Percentiles rank a stretch among this genome's conserved stretches.
Evolutionary conservation across 163 green algal species (phyloP).

Genomic region (Scenedesmus sp.): DNA sequence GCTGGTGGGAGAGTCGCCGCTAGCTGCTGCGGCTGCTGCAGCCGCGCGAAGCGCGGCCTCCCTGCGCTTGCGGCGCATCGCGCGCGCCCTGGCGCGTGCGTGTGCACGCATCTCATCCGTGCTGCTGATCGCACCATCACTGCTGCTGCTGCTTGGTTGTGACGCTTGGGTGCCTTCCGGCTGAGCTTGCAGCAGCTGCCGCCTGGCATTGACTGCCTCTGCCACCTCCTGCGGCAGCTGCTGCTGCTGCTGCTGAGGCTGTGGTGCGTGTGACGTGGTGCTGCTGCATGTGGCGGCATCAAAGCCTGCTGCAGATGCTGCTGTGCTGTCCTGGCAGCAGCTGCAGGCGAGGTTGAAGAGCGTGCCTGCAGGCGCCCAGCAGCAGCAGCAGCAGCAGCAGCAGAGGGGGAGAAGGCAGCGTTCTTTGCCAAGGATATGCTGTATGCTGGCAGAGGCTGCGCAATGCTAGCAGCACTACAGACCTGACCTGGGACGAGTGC

Average conservation of each 20-base stretch:
- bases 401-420: not conserved
- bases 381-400: not conserved
- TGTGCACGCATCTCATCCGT: not conserved
- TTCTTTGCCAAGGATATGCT: too few relatives aligned
- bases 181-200: not conserved
- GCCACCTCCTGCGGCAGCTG: not conserved
- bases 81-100: not conserved
- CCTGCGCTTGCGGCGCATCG: not conserved
- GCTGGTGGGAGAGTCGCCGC: not conserved
- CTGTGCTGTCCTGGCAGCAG: constrained; percentile 8
- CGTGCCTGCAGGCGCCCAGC: not conserved
- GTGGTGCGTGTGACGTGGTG: not conserved
- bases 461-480: too few relatives aligned
- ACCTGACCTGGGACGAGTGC: too few relatives aligned
- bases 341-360: constrained; percentile 28
- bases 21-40: not conserved
- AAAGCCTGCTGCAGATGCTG: not conserved
- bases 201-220: not conserved
- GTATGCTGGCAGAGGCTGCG: too few relatives aligned
- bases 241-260: not conserved
- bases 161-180: not conserved
- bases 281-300: constrained; percentile 34
- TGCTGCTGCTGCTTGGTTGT: not conserved
- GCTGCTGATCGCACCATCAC: not conserved
- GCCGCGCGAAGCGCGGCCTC: not conserved